phyloP scores from a whole-genome alignment of 345 rosid genomes.

The Citropsis articulata region DNA sequence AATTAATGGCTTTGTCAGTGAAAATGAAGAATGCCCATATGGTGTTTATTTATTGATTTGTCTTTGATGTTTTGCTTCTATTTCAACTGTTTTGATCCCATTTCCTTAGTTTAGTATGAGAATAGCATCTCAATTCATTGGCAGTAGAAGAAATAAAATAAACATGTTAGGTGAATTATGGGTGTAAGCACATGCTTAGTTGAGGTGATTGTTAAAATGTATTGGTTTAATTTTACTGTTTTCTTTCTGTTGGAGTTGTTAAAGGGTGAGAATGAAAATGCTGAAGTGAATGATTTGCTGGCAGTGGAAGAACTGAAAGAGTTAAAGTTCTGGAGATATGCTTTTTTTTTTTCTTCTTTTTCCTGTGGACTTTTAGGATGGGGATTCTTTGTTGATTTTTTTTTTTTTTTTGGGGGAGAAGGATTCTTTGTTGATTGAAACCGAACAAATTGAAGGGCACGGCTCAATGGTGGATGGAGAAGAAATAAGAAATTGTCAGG shows the following conservation, averaged over 20 bases:
- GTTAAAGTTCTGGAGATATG: neutral
- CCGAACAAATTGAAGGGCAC: constrained; percentile 5
- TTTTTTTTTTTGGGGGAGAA: neutral
- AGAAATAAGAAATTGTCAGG: constrained; percentile 25
- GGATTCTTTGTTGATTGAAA: constrained; percentile 13
- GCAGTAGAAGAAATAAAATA: neutral
- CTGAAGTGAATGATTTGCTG: neutral
- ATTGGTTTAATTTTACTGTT: neutral
- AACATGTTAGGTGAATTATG: neutral
- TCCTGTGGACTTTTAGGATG: neutral
- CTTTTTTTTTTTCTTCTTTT: neutral
- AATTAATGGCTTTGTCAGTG: neutral
- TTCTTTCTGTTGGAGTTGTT: neutral
- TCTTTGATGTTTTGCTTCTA: neutral
- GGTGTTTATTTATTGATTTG: neutral
- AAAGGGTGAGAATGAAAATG: constrained; percentile 5
- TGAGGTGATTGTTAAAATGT: constrained; percentile 8
- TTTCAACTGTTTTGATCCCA: neutral
- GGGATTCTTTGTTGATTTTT: neutral
- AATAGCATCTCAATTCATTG: neutral
- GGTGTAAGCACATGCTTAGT: neutral
- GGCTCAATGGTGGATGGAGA: constrained; percentile 8
- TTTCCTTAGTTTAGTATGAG: neutral
- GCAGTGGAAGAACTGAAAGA: too few species aligned
- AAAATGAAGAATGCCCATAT: neutral